These are phyloP conservation scores for Heliamphora pulchella DNA, from an alignment of 179 eudicot species.

Conservation along the genomic window DNA sequence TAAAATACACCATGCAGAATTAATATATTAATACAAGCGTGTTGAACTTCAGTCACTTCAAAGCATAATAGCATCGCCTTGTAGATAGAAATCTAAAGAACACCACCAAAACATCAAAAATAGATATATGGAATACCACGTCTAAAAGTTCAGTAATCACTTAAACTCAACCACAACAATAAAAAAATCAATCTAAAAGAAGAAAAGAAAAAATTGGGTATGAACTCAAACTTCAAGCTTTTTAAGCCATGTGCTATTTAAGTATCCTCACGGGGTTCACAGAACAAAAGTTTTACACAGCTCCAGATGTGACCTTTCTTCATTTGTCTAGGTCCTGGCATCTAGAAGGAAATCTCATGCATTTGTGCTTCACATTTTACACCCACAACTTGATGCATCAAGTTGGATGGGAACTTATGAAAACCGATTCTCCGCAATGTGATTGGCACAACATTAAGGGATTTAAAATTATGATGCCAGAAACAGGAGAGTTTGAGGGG, in stretches of 20 bases:
- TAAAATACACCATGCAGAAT: not conserved
- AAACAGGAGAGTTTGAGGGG: not conserved
- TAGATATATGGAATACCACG: not conserved
- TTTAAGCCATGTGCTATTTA: not conserved
- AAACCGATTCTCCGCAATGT: not conserved
- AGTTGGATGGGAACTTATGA: not conserved
- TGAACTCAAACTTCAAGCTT: not conserved
- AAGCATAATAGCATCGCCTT: not conserved
- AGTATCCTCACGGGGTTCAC: not conserved
- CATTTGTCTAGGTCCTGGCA: not conserved
- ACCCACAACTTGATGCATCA: not conserved
- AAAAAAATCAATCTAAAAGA: not conserved
- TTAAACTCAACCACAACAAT: not conserved
- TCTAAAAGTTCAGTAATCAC: not conserved
- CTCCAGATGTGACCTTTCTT: not conserved
- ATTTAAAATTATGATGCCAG: not conserved
- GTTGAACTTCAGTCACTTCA: not conserved
- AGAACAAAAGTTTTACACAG: not conserved
- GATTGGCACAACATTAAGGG: too few species aligned
- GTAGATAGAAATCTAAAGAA: not conserved
- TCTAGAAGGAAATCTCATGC: not conserved
- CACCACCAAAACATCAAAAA: not conserved
- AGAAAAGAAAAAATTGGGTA: not conserved
- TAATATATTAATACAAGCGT: not conserved
- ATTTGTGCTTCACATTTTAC: not conserved